Conservation (phyloP, 441 rosid genomes). For the Populus hybrid region DNA sequence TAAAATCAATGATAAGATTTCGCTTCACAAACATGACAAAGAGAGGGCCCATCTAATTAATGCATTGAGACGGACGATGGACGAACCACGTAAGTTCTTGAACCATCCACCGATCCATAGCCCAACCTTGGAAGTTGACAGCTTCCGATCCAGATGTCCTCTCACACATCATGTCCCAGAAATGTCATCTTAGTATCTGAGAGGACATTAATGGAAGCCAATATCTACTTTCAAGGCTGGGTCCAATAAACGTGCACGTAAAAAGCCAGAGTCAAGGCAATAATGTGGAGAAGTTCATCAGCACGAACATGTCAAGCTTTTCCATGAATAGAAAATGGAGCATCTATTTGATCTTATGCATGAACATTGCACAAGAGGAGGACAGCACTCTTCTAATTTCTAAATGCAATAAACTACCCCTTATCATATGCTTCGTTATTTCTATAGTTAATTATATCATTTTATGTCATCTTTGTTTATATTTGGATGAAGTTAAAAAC, state of each 20-base stretch:
- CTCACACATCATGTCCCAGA: background rate
- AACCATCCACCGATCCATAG: conserved; percentile 8
- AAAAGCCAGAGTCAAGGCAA: background rate
- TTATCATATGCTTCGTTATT: background rate
- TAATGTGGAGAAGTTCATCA: background rate
- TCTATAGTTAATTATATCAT: too few relatives aligned
- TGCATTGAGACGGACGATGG: background rate
- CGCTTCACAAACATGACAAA: background rate
- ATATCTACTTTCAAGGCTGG: conserved; percentile 6
- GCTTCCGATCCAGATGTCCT: background rate
- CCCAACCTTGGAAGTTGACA: conserved; percentile 14
- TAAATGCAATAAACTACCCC: background rate
- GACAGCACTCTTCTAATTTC: background rate
- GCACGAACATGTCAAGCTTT: background rate
- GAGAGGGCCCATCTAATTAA: conserved; percentile 6
- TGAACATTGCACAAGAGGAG: background rate
- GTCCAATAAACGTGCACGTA: conserved; percentile 8
- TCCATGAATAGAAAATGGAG: background rate
- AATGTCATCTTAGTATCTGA: background rate
- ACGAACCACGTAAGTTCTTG: conserved; percentile 7
- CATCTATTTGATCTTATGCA: background rate
- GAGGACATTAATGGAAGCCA: conserved; percentile 10
- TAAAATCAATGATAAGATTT: background rate
- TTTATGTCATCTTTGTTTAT: background rate
- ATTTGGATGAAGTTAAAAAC: background rate